These are phyloP conservation scores for Monosporozyma yasuniensis DNA, from an alignment of 805 yeast species.

Conservation along the genomic window DNA sequence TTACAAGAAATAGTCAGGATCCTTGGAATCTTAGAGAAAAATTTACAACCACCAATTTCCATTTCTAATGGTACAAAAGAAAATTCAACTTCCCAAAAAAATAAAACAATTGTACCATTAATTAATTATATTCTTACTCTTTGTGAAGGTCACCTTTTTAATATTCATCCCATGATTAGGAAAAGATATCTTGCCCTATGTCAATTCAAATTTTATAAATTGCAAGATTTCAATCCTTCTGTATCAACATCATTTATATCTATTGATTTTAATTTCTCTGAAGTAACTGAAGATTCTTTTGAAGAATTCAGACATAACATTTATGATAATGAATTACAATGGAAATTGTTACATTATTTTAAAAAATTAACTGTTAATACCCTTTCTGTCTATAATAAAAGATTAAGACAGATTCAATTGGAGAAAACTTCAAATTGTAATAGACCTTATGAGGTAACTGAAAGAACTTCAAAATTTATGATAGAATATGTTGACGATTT, in stretches of 20 bases:
- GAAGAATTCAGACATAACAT: slow-evolving; percentile 13
- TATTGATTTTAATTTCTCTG: slow-evolving; percentile 15
- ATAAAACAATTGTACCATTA: slow-evolving; percentile 24
- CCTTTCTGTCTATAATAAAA: slow-evolving; percentile 23
- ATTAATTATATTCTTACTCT: slow-evolving; percentile 31
- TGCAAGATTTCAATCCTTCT: slow-evolving; percentile 15
- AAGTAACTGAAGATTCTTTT: slow-evolving; percentile 7
- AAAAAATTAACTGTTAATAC: slow-evolving; percentile 24
- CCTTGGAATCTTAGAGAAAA: slow-evolving; percentile 25
- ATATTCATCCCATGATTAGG: slow-evolving; percentile 33
- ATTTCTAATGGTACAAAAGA: slow-evolving; percentile 1
- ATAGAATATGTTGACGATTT: slow-evolving; percentile 26
- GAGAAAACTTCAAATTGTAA: slow-evolving; percentile 24
- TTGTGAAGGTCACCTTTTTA: slow-evolving; percentile 34
- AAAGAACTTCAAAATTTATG: slow-evolving; percentile 24
- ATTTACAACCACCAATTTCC: slow-evolving; percentile 10
- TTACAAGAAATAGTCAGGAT: slow-evolving; percentile 33
- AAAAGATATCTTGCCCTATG: slow-evolving; percentile 33
- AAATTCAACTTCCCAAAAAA: slow-evolving; percentile 7
- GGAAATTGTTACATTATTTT: slow-evolving; percentile 19
- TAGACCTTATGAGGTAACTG: slow-evolving; percentile 26
- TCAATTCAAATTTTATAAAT: slow-evolving; percentile 21
- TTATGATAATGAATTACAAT: slow-evolving; percentile 21
- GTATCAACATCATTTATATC: slow-evolving; percentile 13
- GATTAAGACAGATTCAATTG: slow-evolving; percentile 21